Base-by-base conservation (phyloP, 805 yeast genomes). In the Dipodascus geniculatus region DNA sequence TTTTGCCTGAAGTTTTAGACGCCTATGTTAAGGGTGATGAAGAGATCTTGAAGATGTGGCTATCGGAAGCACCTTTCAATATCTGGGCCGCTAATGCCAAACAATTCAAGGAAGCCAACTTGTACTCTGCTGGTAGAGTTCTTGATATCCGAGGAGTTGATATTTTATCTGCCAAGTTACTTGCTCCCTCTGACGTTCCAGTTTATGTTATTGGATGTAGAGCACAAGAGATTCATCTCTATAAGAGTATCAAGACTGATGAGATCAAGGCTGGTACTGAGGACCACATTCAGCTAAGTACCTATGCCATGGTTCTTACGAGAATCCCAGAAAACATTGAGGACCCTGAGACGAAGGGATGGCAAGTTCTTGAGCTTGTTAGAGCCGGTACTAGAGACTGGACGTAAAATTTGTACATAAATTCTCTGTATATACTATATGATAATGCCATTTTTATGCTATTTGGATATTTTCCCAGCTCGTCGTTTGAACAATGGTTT, bases 221-320 rank as follows among this genome's bases (percentile, higher is more conserved):
- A 68, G 98, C 96, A 6, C 99, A 93, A 73, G 99, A 93, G 67
- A 82, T 95, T 56, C 91, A 87, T 65, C 73, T 88, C 57, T 93
- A 82, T 75, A 84, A 89, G 74, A 87, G 86, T 68, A 80, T 82
- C 57, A 90, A 90, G 74, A 85, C 96, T 31, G 96, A 95, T 51
- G 95, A 91, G 70, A 77, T 93, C 53, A 95, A 90, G 53, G 99
- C 98, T 6, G 99, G 99, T 63, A 81, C 89, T 31, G 96, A 89
- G 65, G 96, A 90, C 63, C 89, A 89, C 69, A 87, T 93, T 61
- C 81, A 87, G 68, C 78, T 87, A 77, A 83, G 95, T 62, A 83
- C 95, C n/a, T 93, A 93, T 67, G 98, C 96, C 44, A 81, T 93
- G 89, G 99, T 91, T 22, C 74, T 93, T 61, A 89, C 99, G 19